These are phyloP conservation scores for Linnemannia exigua DNA, from an alignment of 192 early-diverging fungal species.

Conservation along the genomic window DNA sequence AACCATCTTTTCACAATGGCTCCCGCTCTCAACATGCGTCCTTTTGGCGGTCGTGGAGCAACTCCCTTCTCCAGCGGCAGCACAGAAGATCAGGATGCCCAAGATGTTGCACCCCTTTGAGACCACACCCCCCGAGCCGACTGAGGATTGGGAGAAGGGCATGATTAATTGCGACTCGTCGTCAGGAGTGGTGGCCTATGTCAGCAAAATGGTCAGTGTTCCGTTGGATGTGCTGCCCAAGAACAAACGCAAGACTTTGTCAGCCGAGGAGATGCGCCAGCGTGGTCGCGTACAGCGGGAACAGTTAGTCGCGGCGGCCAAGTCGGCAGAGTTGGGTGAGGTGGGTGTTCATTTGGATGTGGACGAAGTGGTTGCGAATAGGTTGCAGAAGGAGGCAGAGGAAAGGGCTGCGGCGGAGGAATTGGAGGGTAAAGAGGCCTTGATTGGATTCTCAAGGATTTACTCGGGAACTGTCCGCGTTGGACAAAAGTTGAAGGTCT, in stretches of 20 bases:
- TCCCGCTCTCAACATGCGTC: constrained; percentile 91
- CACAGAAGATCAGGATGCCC: constrained; percentile 86
- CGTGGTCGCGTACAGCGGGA: constrained; percentile 69
- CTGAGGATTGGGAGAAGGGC: constrained; percentile 76
- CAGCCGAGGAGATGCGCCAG: constrained; percentile 93
- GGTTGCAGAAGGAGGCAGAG: constrained; percentile 28
- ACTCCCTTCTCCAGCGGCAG: constrained; percentile 86
- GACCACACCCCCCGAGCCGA: constrained; percentile 62
- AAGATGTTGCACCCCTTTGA: constrained; percentile 76
- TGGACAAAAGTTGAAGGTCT: constrained; percentile 88
- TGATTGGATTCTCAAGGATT: constrained; percentile 95
- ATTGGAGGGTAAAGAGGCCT: constrained; percentile 68
- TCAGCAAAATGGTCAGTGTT: constrained; percentile 96
- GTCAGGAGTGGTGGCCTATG: constrained; percentile 85
- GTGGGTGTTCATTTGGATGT: constrained; percentile 35
- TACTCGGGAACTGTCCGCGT: constrained; percentile 92
- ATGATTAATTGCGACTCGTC: constrained; percentile 81
- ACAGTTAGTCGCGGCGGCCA: constrained; percentile 44
- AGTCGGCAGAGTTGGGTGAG: constrained; percentile 56
- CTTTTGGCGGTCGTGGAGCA: constrained; percentile 90
- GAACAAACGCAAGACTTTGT: constrained; percentile 74
- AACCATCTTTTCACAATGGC: constrained; percentile 94
- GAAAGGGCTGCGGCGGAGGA: constrained; percentile 58
- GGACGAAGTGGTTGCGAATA: constrained; percentile 40
- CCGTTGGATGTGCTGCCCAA: constrained; percentile 82